Evolutionary conservation across 257 asterid species (phyloP).

Genomic region (Hygrophila difformis): DNA sequence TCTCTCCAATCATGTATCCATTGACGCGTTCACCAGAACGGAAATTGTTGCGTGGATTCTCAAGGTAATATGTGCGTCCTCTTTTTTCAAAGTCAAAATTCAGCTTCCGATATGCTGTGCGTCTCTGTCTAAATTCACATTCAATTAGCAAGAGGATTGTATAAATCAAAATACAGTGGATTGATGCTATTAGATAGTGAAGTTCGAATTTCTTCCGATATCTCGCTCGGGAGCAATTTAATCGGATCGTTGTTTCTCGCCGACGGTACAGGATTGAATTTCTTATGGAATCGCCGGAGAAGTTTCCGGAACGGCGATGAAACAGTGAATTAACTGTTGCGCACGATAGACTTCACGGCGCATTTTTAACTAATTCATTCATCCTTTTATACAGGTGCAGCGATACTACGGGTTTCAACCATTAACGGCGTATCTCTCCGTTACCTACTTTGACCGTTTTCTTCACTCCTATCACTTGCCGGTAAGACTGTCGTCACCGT

Average conservation of each 20-base stretch:
- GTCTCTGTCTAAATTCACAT: constrained; percentile 13
- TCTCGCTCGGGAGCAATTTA: constrained; percentile 4
- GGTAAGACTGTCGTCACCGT: constrained; percentile 40
- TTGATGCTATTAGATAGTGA: no score
- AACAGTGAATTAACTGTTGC: constrained; percentile 16
- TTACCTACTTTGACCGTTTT: constrained; percentile 82
- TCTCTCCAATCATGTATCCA: constrained; percentile 32
- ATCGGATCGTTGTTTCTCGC: constrained; percentile 1
- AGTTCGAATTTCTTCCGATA: not conserved
- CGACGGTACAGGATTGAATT: not conserved
- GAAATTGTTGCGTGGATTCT: constrained; percentile 81
- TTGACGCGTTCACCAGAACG: constrained; percentile 52
- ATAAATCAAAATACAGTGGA: no score
- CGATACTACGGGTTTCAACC: constrained; percentile 68
- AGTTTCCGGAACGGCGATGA: constrained; percentile 3
- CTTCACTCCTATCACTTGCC: constrained; percentile 55
- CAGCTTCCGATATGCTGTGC: constrained; percentile 12
- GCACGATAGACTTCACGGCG: constrained; percentile 12
- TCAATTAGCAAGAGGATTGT: no score
- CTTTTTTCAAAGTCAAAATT: constrained; percentile 7
- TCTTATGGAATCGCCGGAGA: constrained; percentile 3
- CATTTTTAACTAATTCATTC: constrained; percentile 15
- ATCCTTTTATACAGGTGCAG: constrained; percentile 53
- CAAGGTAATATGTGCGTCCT: constrained; percentile 41
- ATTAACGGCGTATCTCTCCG: constrained; percentile 82